Base-by-base conservation (phyloP, 257 asterid species). In the Solanum chiquidenum region DNA sequence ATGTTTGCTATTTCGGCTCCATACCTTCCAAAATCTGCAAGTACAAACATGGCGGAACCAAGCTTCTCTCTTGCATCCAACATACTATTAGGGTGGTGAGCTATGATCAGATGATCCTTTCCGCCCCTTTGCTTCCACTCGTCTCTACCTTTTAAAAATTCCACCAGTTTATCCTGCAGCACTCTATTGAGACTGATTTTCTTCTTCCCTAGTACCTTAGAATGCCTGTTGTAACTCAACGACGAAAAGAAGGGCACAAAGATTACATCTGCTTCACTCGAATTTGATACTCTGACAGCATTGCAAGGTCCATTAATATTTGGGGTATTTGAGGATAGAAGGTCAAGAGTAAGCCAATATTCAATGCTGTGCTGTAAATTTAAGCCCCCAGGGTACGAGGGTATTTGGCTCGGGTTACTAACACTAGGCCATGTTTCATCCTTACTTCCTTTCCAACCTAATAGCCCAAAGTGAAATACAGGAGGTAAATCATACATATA, bases 81-180 rank as follows among this genome's bases (percentile, higher is more conserved):
- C 97, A 95, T 88, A 88, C 99, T 96, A 90, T 94, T 96, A 3
- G 99, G 98, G 88, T 95, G 98, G 88, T 95, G 98, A 7, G 97
- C 98, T 6, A 95, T 86, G 27, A 95, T 91, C 77, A 96, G 66
- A 88, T 96, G 99, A 93, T 96, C 95, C 88, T 89, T 94, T 73
- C 98, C 99, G 4, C 91, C 92, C 31, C 44, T 77, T 35, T 89
- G 88, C 72, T 83, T 93, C 98, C 98, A 95, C 89, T 96, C 98
- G 12, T 89, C 93, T 86, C 90, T 87, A 12, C 91, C 86, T 37
- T 62, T 86, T 93, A 96, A 90, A 72, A 93, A 93, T 74, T 89
- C 88, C 40, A 95, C 94, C 93, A 95, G 86, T 79, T 90, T 90
- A 71, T 92, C 94, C 87, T 96, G 99, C 89, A 96, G 88, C 83